A percentile compares a stretch with the other conserved stretches of the same genome.
Evolutionary conservation across 768 basidiomycete genomes (phyloP).

Genomic region (Leccinum fibrillosum): DNA sequence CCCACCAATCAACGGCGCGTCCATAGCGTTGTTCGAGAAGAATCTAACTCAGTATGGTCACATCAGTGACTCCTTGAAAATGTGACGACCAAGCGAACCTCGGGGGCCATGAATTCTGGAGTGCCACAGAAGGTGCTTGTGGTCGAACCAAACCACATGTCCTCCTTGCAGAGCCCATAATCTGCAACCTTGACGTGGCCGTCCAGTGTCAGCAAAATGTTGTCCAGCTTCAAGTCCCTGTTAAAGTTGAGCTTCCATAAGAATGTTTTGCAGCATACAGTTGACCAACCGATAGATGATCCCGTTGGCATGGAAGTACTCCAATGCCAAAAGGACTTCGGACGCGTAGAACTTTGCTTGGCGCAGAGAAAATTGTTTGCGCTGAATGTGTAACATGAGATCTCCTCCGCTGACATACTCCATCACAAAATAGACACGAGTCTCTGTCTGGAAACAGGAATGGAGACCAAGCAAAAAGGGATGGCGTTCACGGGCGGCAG

Average conservation of each 20-base stretch:
- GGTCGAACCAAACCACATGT: constrained; percentile 95
- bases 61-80: not conserved
- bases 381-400: constrained; percentile 98
- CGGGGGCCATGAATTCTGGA: constrained; percentile 99
- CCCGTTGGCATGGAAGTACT: constrained; percentile 98
- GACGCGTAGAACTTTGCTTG: constrained; percentile 99
- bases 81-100: constrained; percentile 51
- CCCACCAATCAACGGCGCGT: constrained; percentile 99
- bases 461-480: constrained; percentile 96
- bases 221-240: constrained; percentile 97
- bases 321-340: constrained; percentile 91
- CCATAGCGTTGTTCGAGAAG: constrained; percentile 98
- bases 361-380: constrained; percentile 96
- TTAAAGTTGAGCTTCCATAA: not conserved
- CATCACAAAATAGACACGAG: constrained; percentile 99
- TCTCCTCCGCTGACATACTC: constrained; percentile 99
- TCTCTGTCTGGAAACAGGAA: constrained; percentile 99
- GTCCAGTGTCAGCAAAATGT: constrained; percentile 93
- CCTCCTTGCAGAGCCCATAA: constrained; percentile 98
- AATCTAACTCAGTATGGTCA: constrained; percentile 55
- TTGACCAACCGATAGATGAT: constrained; percentile 88
- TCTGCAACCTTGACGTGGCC: constrained; percentile 99
- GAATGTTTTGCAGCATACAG: not conserved
- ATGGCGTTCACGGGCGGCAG: constrained; percentile 95
- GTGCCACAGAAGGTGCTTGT: constrained; percentile 99